These are phyloP conservation scores for Monosporascus ibericus DNA, from an alignment of 2,329 filamentous ascomycete genomes.

Conservation along the genomic window DNA sequence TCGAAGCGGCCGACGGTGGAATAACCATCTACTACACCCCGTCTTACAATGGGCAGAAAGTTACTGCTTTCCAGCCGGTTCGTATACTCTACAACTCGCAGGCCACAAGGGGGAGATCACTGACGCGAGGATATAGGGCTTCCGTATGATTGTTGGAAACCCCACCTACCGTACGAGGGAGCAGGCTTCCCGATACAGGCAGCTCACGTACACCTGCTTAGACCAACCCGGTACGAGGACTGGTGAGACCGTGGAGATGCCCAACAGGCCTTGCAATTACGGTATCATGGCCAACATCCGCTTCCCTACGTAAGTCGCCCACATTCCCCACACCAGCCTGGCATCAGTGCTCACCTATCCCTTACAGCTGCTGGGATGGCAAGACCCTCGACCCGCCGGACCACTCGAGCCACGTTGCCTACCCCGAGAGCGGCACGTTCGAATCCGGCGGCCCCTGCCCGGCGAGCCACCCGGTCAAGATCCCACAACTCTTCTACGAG, in stretches of 20 bases:
- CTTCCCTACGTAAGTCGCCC: conserved; percentile 39
- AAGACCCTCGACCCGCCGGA: conserved; percentile 41
- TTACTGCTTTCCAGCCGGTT: conserved; percentile 36
- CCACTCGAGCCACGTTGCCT: conserved; percentile 45
- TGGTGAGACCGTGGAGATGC: conserved; percentile 33
- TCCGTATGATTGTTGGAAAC: conserved; percentile 39
- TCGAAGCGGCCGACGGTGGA: conserved; percentile 13
- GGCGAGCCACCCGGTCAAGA: conserved; percentile 38
- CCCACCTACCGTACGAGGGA: conserved; percentile 26
- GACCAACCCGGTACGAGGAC: conserved; percentile 30
- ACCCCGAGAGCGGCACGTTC: conserved; percentile 27
- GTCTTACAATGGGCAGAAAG: conserved; percentile 28
- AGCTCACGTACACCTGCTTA: conserved; percentile 38
- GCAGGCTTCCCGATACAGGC: conserved; percentile 31
- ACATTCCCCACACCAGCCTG: not conserved
- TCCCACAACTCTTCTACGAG: conserved; percentile 52
- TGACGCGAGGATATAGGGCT: conserved; percentile 23
- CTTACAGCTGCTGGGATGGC: conserved; percentile 47
- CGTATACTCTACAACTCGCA: not conserved
- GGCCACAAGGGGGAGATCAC: no score
- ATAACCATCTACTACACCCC: conserved; percentile 34
- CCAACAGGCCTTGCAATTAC: conserved; percentile 30
- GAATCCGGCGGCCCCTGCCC: conserved; percentile 29
- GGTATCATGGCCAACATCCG: conserved; percentile 38
- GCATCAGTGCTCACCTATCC: not conserved